These are phyloP conservation scores for Racocetra persica DNA, from an alignment of 371 early-diverging fungal species.

Conservation along the genomic window DNA sequence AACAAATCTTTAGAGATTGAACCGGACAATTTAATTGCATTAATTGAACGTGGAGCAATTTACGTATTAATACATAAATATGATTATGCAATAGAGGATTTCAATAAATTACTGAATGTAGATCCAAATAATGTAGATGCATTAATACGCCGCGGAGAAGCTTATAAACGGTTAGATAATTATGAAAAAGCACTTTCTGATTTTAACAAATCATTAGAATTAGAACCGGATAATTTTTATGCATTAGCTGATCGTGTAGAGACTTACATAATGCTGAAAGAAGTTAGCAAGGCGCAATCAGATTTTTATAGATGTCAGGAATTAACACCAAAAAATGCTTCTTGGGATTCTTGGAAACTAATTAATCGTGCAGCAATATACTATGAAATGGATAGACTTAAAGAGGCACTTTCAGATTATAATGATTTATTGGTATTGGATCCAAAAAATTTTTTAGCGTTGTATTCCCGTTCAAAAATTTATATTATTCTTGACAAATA, in stretches of 20 bases:
- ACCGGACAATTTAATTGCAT: neutral
- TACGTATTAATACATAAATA: constrained; percentile 1
- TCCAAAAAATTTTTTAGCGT: neutral
- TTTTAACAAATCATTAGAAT: constrained; percentile 8
- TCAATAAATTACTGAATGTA: neutral
- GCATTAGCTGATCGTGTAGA: neutral
- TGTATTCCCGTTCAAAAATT: no score
- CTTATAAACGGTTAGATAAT: neutral
- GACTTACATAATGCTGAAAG: neutral
- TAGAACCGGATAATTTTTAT: constrained; percentile 20
- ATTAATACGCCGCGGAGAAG: constrained; percentile 25
- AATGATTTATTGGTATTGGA: neutral
- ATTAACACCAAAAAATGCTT: neutral
- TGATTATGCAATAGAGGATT: constrained; percentile 23
- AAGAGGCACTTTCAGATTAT: constrained; percentile 10
- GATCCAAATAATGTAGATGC: constrained; percentile 1
- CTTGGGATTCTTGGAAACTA: neutral
- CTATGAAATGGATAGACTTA: neutral
- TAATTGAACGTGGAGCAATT: constrained; percentile 9
- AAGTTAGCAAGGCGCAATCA: neutral
- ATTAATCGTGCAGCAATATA: constrained; percentile 15
- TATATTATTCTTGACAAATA: no score
- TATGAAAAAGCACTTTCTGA: constrained; percentile 12
- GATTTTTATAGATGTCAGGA: constrained; percentile 15
- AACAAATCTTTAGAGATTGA: constrained; percentile 16